Base-by-base conservation (phyloP, 2,329 filamentous ascomycete species). In the Penicillium sp. region DNA sequence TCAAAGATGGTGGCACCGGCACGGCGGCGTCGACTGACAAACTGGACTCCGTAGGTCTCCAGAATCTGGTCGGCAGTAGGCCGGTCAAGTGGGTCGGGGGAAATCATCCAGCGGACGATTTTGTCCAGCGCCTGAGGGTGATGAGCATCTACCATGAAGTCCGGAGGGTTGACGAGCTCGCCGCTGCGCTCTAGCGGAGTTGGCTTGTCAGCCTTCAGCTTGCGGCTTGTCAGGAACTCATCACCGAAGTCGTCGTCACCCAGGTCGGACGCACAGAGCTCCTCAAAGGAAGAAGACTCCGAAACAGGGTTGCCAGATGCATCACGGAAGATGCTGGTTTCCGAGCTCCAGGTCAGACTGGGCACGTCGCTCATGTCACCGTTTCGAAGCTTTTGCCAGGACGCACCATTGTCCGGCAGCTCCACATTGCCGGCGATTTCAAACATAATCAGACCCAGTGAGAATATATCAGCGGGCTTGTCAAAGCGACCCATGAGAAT, bases 1-100 rank as follows among this genome's bases (percentile, higher is more conserved):
- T 98, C 93, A 61, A 88, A 98, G 46, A 98, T 84, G 0, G 90
- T 96, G n/a, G 93, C 93, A 39, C 90, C 88, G 9, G 90, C 88
- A 47, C 87, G 84, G 47, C 90, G 84, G 54, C 90, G 84, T 44
- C 77, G 74, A 47, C 84, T 81, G 28, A 95, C 86, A 88, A 93
- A 98, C 53, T 79, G 80, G 45, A 95, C 79, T 23, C 89, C 89
- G 42, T 84, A 82, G 1, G 84, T 80, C 40, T 80, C 73, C 41
- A 95, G 79, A 9, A 98, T 73, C 55, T 95, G 81, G 45, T 86
- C 79, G 23, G 89, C 81, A 1, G 79, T 81, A 4, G 92, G 93
- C 46, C 93, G 87, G 43, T 84, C 75, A 10, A 75, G 70, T 0
- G 91, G 89, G 42, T 88, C 78, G 4, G 88, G 87, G 9, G 81